Percentiles rank a stretch among this genome's conserved stretches.
phyloP scores from a whole-genome alignment of 163 green algal species.

The Scenedesmus sp. region DNA sequence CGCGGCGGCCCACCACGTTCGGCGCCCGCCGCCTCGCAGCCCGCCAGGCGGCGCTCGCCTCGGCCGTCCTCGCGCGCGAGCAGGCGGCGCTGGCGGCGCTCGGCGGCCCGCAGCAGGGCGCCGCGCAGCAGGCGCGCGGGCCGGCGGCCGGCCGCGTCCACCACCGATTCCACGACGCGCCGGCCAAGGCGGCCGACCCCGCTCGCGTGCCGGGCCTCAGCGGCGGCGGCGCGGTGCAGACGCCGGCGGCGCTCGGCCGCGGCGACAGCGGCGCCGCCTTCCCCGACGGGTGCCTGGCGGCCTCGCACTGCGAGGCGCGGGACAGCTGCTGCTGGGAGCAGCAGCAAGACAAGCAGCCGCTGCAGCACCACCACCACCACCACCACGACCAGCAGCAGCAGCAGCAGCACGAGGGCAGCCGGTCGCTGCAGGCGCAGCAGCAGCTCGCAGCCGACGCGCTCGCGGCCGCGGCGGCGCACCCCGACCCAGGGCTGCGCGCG shows the following conservation, averaged over 20 bases:
- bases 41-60: constrained; percentile 8
- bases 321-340: too few relatives aligned
- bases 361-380: background rate
- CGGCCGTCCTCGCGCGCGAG: constrained; percentile 27
- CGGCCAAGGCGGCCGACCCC: constrained; percentile 4
- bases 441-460: background rate
- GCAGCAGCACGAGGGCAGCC: background rate
- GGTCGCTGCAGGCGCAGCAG: background rate
- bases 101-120: background rate
- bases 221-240: too few relatives aligned
- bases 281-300: too few relatives aligned
- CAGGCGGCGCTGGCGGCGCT: constrained; percentile 15
- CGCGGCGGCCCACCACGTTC: too few relatives aligned
- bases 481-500: background rate
- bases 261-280: too few relatives aligned
- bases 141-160: background rate
- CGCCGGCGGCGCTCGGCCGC: too few relatives aligned
- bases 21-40: too few relatives aligned
- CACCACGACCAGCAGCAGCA: background rate
- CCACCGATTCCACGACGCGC: constrained; percentile 22
- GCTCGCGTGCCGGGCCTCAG: too few relatives aligned
- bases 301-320: too few relatives aligned
- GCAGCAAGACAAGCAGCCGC: constrained; percentile 6
- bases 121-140: background rate
- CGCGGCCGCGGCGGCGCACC: background rate